Base-by-base conservation (phyloP, 202 grass and related monocot species). In the Saccharum hybrid region DNA sequence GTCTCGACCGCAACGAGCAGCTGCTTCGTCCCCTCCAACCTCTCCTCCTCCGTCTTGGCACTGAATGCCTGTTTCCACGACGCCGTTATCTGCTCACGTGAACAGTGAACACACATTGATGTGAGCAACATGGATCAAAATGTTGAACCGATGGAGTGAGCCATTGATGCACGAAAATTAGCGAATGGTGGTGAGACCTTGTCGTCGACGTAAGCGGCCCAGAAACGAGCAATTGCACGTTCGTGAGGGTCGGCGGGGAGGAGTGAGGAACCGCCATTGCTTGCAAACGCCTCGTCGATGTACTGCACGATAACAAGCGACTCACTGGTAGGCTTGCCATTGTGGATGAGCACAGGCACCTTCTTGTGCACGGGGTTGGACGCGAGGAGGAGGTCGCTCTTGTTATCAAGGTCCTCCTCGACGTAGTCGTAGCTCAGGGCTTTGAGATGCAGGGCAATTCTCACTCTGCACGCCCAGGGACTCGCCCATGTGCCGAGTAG, bases 341-440 rank as follows among this genome's bases (percentile, higher is more conserved):
- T 10, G n/a, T 90, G 91, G 73, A 90, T 90, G 23, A 90, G 82
- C 9, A 93, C 88, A 0, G 91, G 91, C 0, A 93, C 62, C 85
- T 68, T 90, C 69, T 88, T 86, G 73, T 86, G 49, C 16, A 90
- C 75, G 0, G 88, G 91, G 76, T 90, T 93, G 48, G 81, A 87
- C 7, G 12, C 38, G 51, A 85, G 37, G 3, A 90, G 88, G 70
- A 92, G 90, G 10, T 88, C 77, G 48, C 84, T 87, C 71, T 92
- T 92, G 57, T 82, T 82, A 7, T 12, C 2, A 8, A 87, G 72
- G 56, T 92, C 76, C 62, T 90, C 33, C 73, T 93, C 61, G 8
- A 88, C 0, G 59, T 80, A 86, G 37, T 90, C 88, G 15, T 90
- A 93, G 63, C 12, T 60, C 3, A 93, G 33, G 12, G 54, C 84